Evolutionary conservation across 768 basidiomycete genomes (phyloP), one percentile per base, ranked within the genome.

Genomic region (Boletellus sp.): DNA sequence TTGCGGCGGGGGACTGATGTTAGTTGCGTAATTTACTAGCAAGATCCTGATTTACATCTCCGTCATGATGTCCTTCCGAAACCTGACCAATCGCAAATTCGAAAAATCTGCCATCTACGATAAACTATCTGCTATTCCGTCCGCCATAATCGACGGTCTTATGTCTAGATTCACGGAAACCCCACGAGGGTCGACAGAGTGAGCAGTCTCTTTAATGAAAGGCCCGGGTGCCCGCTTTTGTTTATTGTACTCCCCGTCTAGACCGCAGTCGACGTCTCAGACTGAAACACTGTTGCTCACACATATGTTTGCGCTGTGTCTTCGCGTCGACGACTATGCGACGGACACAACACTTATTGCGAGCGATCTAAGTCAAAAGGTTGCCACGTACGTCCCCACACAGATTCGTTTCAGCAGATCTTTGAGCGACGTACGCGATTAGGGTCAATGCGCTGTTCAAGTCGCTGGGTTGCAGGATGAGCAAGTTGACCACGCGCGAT

Each of bases 41-140:
- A 87, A 85, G 70, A 79, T 88, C 41, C 58, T 93, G 26, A 71
- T 85, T 50, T 94, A 92, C 70, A 84, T 95, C 55, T 83, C 92
- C 1, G 71, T 79, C n/a, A 84, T 98, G 78, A 72, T 94, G 51
- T 72, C 78, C 9, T 87, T 94, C 70, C 77, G 80, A 39, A 72
- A 74, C 54, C 61, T 75, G 0, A 69, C 75, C 7, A 57, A 48
- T 45, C 68, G 67, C 54, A 65, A 28, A 55, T 79, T 60, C 64
- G 70, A 79, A 38, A 79, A 82, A 57, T 74, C 78, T 11, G 70
- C 72, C 13, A 49, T 89, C 8, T 71, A 76, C 35, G 79, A 85
- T 40, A 78, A 78, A 50, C 70, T 95, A 49, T 59, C 74, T 1
- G 67, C 70, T 3, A 74, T 90, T 1, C 86, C 91, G 3, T 70